Conservation (phyloP, 257 asterid species). For the Solanum chiquidenum region DNA sequence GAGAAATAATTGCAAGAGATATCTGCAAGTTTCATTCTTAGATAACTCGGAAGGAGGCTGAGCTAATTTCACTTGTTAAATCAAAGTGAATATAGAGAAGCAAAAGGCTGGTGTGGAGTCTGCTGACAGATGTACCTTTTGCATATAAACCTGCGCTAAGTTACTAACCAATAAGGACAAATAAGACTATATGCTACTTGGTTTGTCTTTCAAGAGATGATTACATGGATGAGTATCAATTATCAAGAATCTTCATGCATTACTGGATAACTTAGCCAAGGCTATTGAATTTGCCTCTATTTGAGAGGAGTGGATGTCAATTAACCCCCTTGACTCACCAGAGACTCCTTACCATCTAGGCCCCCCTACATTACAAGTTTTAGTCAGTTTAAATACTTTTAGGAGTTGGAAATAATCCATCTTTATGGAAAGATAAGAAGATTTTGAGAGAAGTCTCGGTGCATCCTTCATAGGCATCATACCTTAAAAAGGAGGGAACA, state of each 20-base stretch:
- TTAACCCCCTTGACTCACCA: neutral
- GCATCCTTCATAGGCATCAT: neutral
- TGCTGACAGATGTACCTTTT: neutral
- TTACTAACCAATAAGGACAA: neutral
- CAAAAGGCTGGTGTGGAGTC: neutral
- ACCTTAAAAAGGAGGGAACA: neutral
- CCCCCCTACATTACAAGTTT: neutral
- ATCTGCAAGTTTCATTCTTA: neutral
- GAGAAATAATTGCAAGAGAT: neutral
- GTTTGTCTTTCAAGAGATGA: neutral
- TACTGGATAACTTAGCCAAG: neutral
- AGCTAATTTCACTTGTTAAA: neutral
- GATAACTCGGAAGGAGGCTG: neutral
- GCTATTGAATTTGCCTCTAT: neutral
- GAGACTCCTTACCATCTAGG: neutral
- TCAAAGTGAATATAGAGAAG: neutral
- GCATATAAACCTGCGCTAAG: neutral
- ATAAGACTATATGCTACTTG: neutral
- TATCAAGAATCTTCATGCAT: neutral
- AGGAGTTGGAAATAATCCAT: neutral
- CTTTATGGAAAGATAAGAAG: neutral
- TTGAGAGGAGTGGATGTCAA: neutral
- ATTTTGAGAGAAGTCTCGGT: neutral
- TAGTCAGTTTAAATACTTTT: neutral
- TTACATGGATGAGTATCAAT: neutral